Base-by-base conservation (phyloP, 2,329 filamentous ascomycete genomes). In the Chaetomium sp. region DNA sequence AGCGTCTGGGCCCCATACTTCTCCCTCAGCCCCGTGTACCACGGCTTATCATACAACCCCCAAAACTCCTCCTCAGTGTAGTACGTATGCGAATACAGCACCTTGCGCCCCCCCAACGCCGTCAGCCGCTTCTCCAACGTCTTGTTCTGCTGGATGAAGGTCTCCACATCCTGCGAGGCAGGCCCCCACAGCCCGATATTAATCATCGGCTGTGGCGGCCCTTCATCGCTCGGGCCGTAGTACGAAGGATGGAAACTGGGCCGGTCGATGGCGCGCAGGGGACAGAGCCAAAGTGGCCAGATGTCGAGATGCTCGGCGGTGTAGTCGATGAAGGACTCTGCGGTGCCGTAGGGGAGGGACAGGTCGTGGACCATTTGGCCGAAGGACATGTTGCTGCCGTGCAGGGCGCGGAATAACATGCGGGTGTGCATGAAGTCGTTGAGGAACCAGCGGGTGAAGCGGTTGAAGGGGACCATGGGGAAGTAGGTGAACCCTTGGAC, bases 371-470 rank as follows among this genome's bases (percentile, higher is more conserved):
- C 36, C 11, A 55, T 14, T 6, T 35, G 7, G 19, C 37, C 48
- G 10, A 14, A 34, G 2, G 41, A 19, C 6, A 46, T 7, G 42
- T 34, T 14, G 40, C 40, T 50, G 4, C 40, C 53, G 2, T 55
- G 53, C 1, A 50, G 47, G 19, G 53, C 53, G 27, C 42, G 48
- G 42, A 46, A 55, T 7, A 55, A 48, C 27, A 43, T 55, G 27
- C 47, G 53, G 9, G 53, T 55, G 48, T 51, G 53, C 53, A 33
- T 40, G 9, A 55, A 55, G 53, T 51, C 53, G 48, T 55, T 33
- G 6, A 51, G 47, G 10, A 55, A 14, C 48, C 53, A 55, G 12
- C 53, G 53, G 10, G 19, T 46, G 35, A 55, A n/a, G 47, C 53
- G 33, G 48, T 36, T 55, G 48, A 51, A 55, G 27, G 48, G 53